phyloP scores from a whole-genome alignment of 2,329 filamentous ascomycete species.

The Ceratocystis destructans region DNA sequence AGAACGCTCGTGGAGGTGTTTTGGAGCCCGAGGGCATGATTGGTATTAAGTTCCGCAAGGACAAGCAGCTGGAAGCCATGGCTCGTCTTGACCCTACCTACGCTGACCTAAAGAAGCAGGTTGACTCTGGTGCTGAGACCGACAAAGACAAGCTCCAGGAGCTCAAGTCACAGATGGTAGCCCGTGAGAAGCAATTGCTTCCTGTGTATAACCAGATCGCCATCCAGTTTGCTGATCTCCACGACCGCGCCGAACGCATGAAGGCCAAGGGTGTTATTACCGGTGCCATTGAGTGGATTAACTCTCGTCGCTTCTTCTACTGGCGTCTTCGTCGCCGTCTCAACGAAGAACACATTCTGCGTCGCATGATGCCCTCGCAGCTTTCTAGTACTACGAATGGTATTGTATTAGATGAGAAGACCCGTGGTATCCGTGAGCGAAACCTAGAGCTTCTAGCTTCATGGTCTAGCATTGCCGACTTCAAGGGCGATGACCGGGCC shows the following conservation, averaged over 20 bases:
- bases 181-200: constrained; percentile 75
- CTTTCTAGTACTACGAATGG: constrained; percentile 25
- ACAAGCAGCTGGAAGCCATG: constrained; percentile 97
- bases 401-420: constrained; percentile 29
- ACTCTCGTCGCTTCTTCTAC: constrained; percentile 96
- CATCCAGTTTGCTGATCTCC: constrained; percentile 92
- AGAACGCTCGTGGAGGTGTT: constrained; percentile 88
- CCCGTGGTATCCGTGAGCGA: constrained; percentile 43
- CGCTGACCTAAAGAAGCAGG: constrained; percentile 66
- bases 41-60: constrained; percentile 95
- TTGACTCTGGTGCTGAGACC: constrained; percentile 48
- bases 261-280: constrained; percentile 93
- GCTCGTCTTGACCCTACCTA: constrained; percentile 79
- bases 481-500: constrained; percentile 63
- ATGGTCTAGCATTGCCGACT: constrained; percentile 68
- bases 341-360: constrained; percentile 94
- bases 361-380: constrained; percentile 53
- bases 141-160: constrained; percentile 59
- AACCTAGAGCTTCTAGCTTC: constrained; percentile 66
- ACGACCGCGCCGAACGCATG: constrained; percentile 96
- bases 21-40: constrained; percentile 96
- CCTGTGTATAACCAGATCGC: constrained; percentile 92
- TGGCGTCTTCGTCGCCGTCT: constrained; percentile 94
- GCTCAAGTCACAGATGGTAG: constrained; percentile 71
- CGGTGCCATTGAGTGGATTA: constrained; percentile 67